phyloP scores from a whole-genome alignment of 225 moss, liverwort and hornwort species.

The Neckera pumila region DNA sequence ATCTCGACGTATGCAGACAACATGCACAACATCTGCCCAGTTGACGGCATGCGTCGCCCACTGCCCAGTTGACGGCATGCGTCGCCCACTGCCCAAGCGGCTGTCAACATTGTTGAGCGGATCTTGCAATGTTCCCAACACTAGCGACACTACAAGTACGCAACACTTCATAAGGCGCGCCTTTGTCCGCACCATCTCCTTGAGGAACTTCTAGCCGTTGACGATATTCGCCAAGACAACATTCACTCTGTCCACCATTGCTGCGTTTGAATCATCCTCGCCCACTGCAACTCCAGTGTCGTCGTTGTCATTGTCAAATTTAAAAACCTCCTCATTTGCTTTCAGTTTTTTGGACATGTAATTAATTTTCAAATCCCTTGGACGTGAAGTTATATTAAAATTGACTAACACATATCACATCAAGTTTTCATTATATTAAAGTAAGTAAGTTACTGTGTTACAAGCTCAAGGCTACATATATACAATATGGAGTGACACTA shows the following conservation, averaged over 20 bases:
- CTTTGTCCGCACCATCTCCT: conserved; percentile 21
- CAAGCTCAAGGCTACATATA: too few relatives aligned
- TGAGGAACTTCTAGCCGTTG: conserved; percentile 14
- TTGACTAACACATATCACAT: too few relatives aligned
- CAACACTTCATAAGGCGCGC: conserved; percentile 30
- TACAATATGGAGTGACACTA: too few relatives aligned
- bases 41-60: background rate
- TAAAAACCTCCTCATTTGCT: background rate
- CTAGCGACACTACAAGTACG: conserved; percentile 18
- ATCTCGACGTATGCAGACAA: conserved; percentile 3
- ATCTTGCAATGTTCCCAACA: background rate
- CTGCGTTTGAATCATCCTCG: background rate
- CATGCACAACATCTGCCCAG: background rate
- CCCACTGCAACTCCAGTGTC: background rate
- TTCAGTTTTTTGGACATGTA: background rate
- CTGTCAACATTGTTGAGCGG: background rate
- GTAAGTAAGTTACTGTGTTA: too few relatives aligned
- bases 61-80: background rate
- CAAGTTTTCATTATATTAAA: too few relatives aligned
- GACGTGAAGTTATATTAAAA: background rate
- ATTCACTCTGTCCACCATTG: conserved; percentile 18
- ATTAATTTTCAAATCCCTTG: background rate
- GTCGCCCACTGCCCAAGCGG: background rate
- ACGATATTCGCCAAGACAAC: conserved; percentile 22
- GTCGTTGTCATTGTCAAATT: background rate